Evolutionary conservation across 2,329 filamentous ascomycete genomes (phyloP), one percentile per base, ranked within the genome.

Genomic region (Ceratocystis huliohia): DNA sequence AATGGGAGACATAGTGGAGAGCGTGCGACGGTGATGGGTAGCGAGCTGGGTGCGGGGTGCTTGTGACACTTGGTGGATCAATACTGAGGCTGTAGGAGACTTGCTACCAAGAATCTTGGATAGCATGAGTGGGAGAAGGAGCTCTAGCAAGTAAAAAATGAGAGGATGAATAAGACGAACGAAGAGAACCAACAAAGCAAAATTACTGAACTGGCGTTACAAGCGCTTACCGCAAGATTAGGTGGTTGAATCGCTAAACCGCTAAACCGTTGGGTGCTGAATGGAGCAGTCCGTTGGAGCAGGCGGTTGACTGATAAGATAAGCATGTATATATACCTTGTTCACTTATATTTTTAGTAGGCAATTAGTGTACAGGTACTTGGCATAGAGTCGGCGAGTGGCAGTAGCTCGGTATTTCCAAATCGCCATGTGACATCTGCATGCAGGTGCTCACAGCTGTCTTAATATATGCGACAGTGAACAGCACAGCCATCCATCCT

Each of bases 1-100:
- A 46, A 79, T 78, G 63, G 81, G 78, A 62, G 80, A 77, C 82
- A 84, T 84, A 72, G 68, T 76, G 73, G 69, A 70, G 68, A 72
- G 63, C 0, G 74, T 72, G 53, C 59, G 59, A 33, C 50, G 59
- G 6, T 50, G 25, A 13, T 20, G 37, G 33, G 25, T 6, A n/a
- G 41, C 41, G 10, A 28, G 44, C 28, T 44, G 41, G 8, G 59
- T 41, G 33, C 20, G 59, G n/a, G 59, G 28, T 17, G 57, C 28
- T 61, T 33, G 33, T n/a, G 53, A 48, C 45, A n/a, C 25, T 20
- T 57, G 64, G n/a, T 57, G 50, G 15, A 45, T 25, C 50, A 59
- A 44, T 41, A 17, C 50, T 66, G 57, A 48, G 33, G 48, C 22
- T 8, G 50, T 59, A 25, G 46, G 33, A 46, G 66, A 45, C 63